Evolutionary conservation across 2,329 filamentous ascomycete species (phyloP), one percentile per base, ranked within the genome.

Genomic region (Ceratocystis destructans): DNA sequence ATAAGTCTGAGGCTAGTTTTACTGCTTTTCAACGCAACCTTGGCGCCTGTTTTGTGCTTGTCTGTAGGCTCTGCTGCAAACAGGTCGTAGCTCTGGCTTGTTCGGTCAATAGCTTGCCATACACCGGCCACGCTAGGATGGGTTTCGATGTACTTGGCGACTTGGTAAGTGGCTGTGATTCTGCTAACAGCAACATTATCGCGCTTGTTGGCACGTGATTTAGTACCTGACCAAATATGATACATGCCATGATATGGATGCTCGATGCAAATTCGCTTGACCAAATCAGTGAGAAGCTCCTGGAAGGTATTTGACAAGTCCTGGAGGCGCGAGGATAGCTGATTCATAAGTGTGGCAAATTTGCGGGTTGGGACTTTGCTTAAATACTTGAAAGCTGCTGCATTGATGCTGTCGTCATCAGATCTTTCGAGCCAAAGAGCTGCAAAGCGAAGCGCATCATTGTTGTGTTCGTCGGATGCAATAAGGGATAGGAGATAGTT

Each of bases 161-260:
- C 80, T 61, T 79, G 82, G 45, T 81, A 83, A 1, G 91, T 90
- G 15, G 92, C 91, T 69, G 80, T 81, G 71, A 87, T 85, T 62
- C 94, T 86, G 3, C 88, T 87, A 22, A 86, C 78, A 0, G 89
- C 88, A 2, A 87, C 83, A 50, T 88, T 84, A 70, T 96, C 93
- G 70, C 88, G 86, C 64, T 80, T 80, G 71, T 87, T 85, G 63
- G 82, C 82, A 68, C 85, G 87, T 64, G 83, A 85, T 71, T 86
- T 88, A 57, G 84, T 86, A 25, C 88, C 87, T 1, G 92, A 89
- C 79, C 93, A 96, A 53, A 99, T 90, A 71, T 97, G 92, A 73
- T 99, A 96, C 86, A 97, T 93, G 62, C 91, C 91, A 73, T 99
- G 95, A 74, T 92, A 96, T 0, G 94, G 95, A 75, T 99, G 94